These are phyloP conservation scores for Nicotiana knightiana DNA, from an alignment of 257 asterid genomes.

Conservation along the genomic window DNA sequence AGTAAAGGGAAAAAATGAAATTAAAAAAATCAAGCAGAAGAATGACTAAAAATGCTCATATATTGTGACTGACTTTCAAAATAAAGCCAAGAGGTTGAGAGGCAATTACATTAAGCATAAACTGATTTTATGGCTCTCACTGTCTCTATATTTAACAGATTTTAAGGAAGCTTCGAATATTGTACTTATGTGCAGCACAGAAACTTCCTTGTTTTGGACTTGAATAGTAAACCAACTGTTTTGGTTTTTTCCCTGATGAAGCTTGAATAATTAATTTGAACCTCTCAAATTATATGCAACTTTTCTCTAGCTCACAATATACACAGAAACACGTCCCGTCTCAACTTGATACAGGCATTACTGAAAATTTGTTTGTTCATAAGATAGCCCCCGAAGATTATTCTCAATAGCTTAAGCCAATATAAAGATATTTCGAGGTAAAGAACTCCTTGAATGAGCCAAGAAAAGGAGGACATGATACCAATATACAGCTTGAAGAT, in stretches of 20 bases:
- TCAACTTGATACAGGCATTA: no score
- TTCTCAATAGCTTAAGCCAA: neutral
- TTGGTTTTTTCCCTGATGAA: no score
- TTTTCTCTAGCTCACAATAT: neutral
- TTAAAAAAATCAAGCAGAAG: no score
- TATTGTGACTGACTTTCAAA: no score
- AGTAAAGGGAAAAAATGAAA: no score
- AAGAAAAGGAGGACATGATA: neutral
- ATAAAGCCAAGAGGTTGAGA: no score
- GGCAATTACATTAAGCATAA: no score
- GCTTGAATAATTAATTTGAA: neutral
- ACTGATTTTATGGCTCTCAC: neutral
- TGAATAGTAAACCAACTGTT: no score
- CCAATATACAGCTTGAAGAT: slow-evolving; percentile 28
- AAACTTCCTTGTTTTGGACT: neutral
- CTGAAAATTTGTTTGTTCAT: neutral
- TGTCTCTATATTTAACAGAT: neutral
- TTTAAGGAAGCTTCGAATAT: neutral
- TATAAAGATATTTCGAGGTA: neutral
- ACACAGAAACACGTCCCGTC: no score
- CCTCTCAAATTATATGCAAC: neutral
- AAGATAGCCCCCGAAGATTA: neutral
- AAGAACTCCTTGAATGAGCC: neutral
- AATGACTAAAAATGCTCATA: no score
- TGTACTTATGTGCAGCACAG: neutral